Conservation (phyloP, 139 green algal genomes). For the Closterium sp. region DNA sequence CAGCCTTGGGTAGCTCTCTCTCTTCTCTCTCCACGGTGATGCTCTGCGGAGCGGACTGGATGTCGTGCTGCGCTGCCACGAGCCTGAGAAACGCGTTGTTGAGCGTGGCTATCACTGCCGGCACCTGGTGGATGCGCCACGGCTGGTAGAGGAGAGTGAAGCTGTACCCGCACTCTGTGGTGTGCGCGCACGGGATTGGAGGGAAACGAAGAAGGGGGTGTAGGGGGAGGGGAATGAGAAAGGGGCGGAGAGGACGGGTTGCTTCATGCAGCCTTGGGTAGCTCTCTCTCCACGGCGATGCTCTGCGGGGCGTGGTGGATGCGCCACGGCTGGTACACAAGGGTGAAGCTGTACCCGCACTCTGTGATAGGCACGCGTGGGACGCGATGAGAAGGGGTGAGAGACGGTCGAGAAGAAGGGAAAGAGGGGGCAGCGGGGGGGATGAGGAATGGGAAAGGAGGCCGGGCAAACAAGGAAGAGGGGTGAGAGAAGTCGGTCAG, state of each 20-base stretch:
- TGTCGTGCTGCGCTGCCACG: background rate
- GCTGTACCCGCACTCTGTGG: conserved; percentile 20
- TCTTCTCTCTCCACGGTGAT: background rate
- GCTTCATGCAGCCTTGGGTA: too few species aligned
- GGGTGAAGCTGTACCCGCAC: conserved; percentile 31
- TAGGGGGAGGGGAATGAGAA: too few species aligned
- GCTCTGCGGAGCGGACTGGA: background rate
- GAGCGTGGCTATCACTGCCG: conserved; percentile 18
- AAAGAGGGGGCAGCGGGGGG: background rate
- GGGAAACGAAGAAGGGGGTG: too few species aligned
- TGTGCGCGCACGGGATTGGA: background rate
- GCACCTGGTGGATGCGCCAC: conserved; percentile 47
- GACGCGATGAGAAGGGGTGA: background rate
- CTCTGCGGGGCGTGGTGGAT: conserved; percentile 29
- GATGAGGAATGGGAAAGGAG: too few species aligned
- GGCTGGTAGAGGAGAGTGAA: conserved; percentile 47
- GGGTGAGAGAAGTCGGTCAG: too few species aligned
- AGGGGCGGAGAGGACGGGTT: too few species aligned
- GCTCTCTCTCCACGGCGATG: background rate
- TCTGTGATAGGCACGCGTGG: background rate
- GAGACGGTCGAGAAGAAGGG: background rate
- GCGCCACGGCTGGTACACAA: conserved; percentile 48
- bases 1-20: background rate
- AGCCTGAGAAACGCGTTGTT: conserved; percentile 31
- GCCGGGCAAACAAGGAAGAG: too few species aligned